A percentile compares a stretch with the other conserved stretches of the same genome.
These are phyloP conservation scores for Lasiosphaeriaceae sp. DNA, from an alignment of 495 filamentous ascomycete species.

Conservation along the genomic window DNA sequence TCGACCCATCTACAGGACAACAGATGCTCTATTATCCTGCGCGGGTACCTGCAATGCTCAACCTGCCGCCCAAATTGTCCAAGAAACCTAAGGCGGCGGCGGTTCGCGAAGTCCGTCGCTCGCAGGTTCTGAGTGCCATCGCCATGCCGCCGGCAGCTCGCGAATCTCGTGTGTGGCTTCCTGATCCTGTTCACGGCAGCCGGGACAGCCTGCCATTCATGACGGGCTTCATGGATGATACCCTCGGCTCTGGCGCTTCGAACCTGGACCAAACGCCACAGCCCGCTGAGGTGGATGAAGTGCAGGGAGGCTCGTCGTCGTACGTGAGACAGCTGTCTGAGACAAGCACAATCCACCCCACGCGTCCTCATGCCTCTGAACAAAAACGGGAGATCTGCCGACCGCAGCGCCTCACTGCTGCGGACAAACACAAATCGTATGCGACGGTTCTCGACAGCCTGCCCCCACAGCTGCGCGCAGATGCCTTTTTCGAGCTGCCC, in stretches of 20 bases:
- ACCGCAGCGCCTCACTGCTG: conserved; percentile 24
- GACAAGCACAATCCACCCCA: conserved; percentile 31
- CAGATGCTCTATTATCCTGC: conserved; percentile 94
- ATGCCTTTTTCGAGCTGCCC: conserved; percentile 81
- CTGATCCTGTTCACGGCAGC: conserved; percentile 32
- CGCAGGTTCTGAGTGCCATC: conserved; percentile 54
- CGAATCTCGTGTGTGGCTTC: conserved; percentile 44
- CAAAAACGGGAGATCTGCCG: conserved; percentile 23
- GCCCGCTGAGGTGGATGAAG: conserved; percentile 13
- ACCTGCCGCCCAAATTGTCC: conserved; percentile 83
- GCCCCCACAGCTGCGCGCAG: conserved; percentile 88
- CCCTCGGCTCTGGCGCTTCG: conserved; percentile 2
- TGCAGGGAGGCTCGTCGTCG: conserved; percentile 3
- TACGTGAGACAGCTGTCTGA: conserved; percentile 26
- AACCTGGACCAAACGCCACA: conserved; percentile 7
- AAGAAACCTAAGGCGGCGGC: conserved; percentile 57
- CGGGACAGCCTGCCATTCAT: conserved; percentile 19
- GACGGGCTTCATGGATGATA: conserved; percentile 12
- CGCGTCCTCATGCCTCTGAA: conserved; percentile 14
- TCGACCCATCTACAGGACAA: conserved; percentile 61
- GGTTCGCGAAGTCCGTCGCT: conserved; percentile 65
- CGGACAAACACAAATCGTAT: conserved; percentile 37
- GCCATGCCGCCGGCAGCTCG: conserved; percentile 34
- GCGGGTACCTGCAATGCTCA: conserved; percentile 88
- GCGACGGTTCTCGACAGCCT: conserved; percentile 47